A percentile compares a stretch with the other conserved stretches of the same genome.
Conservation (phyloP, 768 basidiomycete genomes). For the Lactarius sanguifluus region DNA sequence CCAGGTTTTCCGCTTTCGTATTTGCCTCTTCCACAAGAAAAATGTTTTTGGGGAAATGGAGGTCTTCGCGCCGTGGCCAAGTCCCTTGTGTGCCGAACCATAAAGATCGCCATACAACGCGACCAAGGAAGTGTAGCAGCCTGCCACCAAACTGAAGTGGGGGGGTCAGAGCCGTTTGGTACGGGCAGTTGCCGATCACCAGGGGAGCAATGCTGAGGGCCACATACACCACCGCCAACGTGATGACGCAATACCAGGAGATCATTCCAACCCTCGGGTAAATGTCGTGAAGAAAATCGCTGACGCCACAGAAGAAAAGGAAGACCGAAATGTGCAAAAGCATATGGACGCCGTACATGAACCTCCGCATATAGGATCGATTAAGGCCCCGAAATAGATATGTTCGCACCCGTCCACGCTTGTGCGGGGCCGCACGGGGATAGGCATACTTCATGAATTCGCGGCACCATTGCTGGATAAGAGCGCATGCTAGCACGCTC, state of each 20-base stretch:
- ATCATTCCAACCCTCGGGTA: background rate
- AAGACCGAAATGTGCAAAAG: constrained; percentile 22
- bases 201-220: constrained; percentile 18
- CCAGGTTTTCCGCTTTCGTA: background rate
- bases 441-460: constrained; percentile 11
- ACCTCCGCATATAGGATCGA: constrained; percentile 9
- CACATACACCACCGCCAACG: background rate
- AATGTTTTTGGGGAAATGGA: background rate
- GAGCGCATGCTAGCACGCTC: constrained; percentile 15
- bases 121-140: background rate
- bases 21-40: background rate
- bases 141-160: background rate
- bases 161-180: constrained; percentile 19
- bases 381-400: constrained; percentile 13
- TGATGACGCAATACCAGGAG: background rate
- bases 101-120: background rate
- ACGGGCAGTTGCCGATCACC: constrained; percentile 10
- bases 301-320: constrained; percentile 18
- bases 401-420: constrained; percentile 17
- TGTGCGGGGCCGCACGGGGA: constrained; percentile 10
- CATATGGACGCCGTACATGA: constrained; percentile 14
- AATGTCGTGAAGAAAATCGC: constrained; percentile 11
- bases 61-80: background rate
- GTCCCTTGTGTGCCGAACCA: too few species aligned
- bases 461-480: constrained; percentile 26